phyloP scores from a whole-genome alignment of 2,329 filamentous ascomycete genomes.

The Didymella pomorum region DNA sequence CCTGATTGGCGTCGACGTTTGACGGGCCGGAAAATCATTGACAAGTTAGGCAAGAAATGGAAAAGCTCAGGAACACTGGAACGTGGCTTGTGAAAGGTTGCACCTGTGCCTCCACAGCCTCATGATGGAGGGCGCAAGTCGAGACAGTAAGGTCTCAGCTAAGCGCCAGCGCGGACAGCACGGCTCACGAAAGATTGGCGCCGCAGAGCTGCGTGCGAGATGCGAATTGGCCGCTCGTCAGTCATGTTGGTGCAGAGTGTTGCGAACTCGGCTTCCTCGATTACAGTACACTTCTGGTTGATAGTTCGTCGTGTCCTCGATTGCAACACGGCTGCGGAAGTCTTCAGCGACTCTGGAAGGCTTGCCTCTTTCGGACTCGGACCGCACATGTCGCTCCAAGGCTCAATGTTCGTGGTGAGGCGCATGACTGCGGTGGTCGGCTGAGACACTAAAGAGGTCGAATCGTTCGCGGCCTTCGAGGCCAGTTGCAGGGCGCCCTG shows the following conservation, averaged over 20 bases:
- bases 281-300: background rate
- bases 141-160: slow-evolving; percentile 18
- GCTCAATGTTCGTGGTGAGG: slow-evolving; percentile 12
- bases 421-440: slow-evolving; percentile 25
- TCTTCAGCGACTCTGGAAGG: background rate
- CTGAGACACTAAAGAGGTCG: slow-evolving; percentile 14
- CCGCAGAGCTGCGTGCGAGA: background rate
- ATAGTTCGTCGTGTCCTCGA: background rate
- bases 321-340: background rate
- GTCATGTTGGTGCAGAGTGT: no score
- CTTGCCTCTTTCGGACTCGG: background rate
- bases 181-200: background rate
- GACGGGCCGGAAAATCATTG: slow-evolving; percentile 27
- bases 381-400: background rate
- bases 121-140: slow-evolving; percentile 15
- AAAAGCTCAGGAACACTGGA: slow-evolving; percentile 19
- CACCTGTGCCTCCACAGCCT: slow-evolving; percentile 23
- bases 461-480: slow-evolving; percentile 7
- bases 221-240: background rate
- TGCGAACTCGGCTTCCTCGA: background rate
- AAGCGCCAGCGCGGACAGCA: slow-evolving; percentile 9
- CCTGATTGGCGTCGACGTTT: slow-evolving; percentile 21
- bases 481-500: slow-evolving; percentile 11
- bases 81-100: slow-evolving; percentile 28
- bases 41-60: slow-evolving; percentile 22